Evolutionary conservation across 2,329 filamentous ascomycete genomes (phyloP), one percentile per base, ranked within the genome.

Genomic region (Stylonectria norvegica): DNA sequence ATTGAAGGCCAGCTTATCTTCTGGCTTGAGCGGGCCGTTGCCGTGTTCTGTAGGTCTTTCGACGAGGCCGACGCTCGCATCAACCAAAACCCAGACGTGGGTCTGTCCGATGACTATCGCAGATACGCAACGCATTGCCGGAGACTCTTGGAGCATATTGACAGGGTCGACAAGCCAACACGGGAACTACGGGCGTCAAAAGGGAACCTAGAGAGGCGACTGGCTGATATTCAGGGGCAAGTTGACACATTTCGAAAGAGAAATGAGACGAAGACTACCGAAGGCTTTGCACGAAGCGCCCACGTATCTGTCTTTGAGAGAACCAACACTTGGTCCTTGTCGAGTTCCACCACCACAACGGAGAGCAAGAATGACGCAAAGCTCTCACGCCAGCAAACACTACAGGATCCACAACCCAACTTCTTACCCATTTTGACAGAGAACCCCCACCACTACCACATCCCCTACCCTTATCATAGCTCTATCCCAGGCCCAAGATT

Each of bases 251-350:
- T 48, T 11, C 32, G 52, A 31, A 40, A 40, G 36, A 42, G 49
- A 25, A 43, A 49, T 7, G 16, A 14, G 48, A 50, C 44, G 32
- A 45, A 45, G 30, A 40, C 41, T 7, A 31, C 34, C 20, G 38
- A 35, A 19, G 45, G 44, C 9, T 27, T 36, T 38, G 36, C 41
- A 37, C 38, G 39, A 12, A 42, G 36, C n/a, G 46, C 36, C n/a
- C 45, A 53, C n/a, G 43, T 56, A 17, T 56, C 52, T 3, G 50
- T 56, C 6, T 56, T 56, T 34, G 52, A 55, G 19, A 51, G 51
- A 36, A 50, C 50, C 29, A 55, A 50, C 18, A 52, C 43, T 32
- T 28, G 47, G 16, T 53, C 52, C 12, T 22, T 45, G 1, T 48
- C 48, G 7, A 52, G 44, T 30, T 51, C 52, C 3, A 40, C 41